A percentile compares a stretch with the other conserved stretches of the same genome.
These are phyloP conservation scores for Tuber umbilicatum DNA, from an alignment of 495 filamentous ascomycete genomes.

Conservation along the genomic window DNA sequence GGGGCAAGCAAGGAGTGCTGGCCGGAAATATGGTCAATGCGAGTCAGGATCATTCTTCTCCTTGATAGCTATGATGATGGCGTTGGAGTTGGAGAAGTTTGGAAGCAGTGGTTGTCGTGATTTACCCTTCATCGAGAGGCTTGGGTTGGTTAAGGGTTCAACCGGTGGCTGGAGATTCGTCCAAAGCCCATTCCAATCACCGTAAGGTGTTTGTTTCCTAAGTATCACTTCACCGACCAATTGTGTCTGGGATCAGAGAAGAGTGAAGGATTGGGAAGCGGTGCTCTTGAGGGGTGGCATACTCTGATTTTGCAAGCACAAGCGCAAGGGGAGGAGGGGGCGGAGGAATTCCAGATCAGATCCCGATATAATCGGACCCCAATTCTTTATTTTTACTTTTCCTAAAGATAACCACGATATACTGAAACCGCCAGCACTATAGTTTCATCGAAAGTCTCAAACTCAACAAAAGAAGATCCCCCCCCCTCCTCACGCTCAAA, in stretches of 20 bases:
- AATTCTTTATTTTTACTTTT: neutral
- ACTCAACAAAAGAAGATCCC: neutral
- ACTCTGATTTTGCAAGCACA: neutral
- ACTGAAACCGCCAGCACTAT: neutral
- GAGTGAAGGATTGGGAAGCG: neutral
- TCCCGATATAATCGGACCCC: neutral
- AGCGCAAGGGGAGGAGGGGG: neutral
- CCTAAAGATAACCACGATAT: neutral
- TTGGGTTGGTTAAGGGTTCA: conserved; percentile 1
- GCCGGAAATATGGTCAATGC: neutral
- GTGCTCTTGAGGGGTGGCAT: neutral
- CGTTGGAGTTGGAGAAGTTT: neutral
- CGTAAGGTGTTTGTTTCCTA: neutral
- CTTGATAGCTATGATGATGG: neutral
- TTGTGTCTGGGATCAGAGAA: neutral
- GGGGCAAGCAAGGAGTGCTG: neutral
- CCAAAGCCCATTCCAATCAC: neutral
- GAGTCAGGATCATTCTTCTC: neutral
- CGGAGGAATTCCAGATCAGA: neutral
- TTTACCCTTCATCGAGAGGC: conserved; percentile 6
- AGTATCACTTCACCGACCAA: neutral
- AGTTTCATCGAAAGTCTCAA: neutral
- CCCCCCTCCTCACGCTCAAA: neutral
- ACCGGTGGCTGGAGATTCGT: neutral
- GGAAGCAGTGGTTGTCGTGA: neutral